phyloP scores from a whole-genome alignment of 371 early-diverging fungal species.

The Mucor sp. region DNA sequence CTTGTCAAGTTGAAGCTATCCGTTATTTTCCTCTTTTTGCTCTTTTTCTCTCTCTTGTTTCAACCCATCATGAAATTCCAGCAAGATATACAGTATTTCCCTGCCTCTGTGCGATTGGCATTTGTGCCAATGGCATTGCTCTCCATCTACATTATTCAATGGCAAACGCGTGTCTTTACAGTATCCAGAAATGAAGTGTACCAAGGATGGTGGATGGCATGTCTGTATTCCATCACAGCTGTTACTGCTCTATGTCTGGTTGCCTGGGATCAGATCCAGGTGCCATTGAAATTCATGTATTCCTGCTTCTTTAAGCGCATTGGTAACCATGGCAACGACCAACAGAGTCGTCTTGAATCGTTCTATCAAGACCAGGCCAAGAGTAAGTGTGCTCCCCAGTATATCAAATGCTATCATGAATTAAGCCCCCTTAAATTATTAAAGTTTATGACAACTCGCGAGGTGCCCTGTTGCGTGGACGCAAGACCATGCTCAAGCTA shows the following conservation, averaged over 20 bases:
- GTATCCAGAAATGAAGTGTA: slow-evolving; percentile 1
- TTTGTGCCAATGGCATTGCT: slow-evolving; percentile 14
- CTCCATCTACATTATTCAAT: slow-evolving; percentile 11
- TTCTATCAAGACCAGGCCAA: slow-evolving; percentile 79
- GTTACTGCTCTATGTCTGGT: slow-evolving; percentile 4
- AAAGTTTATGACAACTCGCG: slow-evolving; percentile 68
- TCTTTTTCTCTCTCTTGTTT: slow-evolving; percentile 14
- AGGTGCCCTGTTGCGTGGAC: slow-evolving; percentile 70
- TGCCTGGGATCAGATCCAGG: slow-evolving; percentile 44
- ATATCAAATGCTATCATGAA: not conserved
- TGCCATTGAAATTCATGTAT: slow-evolving; percentile 60
- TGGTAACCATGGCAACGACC: slow-evolving; percentile 57
- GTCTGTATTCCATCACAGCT: slow-evolving; percentile 14
- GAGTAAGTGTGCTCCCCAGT: slow-evolving; percentile 41
- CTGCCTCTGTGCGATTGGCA: slow-evolving; percentile 8
- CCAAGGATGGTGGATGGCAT: slow-evolving; percentile 22
- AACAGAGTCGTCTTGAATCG: slow-evolving; percentile 69
- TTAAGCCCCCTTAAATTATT: not conserved
- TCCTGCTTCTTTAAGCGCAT: slow-evolving; percentile 82
- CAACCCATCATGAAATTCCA: slow-evolving; percentile 12
- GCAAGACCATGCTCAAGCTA: slow-evolving; percentile 78
- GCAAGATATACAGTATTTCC: slow-evolving; percentile 16
- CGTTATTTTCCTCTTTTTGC: not conserved
- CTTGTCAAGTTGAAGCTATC: not conserved
- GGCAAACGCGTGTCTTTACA: not conserved